Evolutionary conservation across 2,329 filamentous ascomycete genomes (phyloP), one percentile per base, ranked within the genome.

Genomic region (Periconia sp.): DNA sequence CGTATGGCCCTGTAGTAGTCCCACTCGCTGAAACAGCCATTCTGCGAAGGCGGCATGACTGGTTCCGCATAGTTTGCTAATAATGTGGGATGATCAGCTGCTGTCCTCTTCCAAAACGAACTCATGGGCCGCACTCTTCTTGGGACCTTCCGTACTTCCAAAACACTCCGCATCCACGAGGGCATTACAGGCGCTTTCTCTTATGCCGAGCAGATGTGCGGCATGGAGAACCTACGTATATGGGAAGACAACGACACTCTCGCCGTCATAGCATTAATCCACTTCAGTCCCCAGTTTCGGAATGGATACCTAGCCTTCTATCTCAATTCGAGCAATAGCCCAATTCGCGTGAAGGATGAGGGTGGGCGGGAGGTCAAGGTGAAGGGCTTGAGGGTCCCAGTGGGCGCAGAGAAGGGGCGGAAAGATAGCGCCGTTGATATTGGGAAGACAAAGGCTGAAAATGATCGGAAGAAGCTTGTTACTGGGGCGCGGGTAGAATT

Each of bases 161-260:
- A 74, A 41, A 76, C 73, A 1, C 69, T 71, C 23, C 71, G 75
- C 17, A 59, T 74, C 7, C 74, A 75, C 52, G 68, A 73, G 40
- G 73, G 74, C 4, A 36, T 76, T 13, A 58, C 63, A 15, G 65
- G 69, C 1, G 62, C 69, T 0, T 71, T 76, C 39, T 61, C 70
- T 3, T 74, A 75, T 41, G 71, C 75, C 39, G 73, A 76, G 50
- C 74, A 77, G 52, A 74, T 78, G 62, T 75, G 74, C 39, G 74
- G 70, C 15, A 71, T 76, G 45, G 75, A 78, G 45, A 73, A 73
- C 24, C 61, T 77, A 2, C 65, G 75, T 4, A 56, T 77, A 0
- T 78, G 74, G 74, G 68, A 74, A 47, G 73, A 77, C 32, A 66
- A 71, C 17, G 69, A 68, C 1, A 66, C 60, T 0, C 69, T 68